Percentiles rank a stretch among this genome's conserved stretches.
Conservation (phyloP, 1,139 yeast species). For the Magnusiomyces sp. region DNA sequence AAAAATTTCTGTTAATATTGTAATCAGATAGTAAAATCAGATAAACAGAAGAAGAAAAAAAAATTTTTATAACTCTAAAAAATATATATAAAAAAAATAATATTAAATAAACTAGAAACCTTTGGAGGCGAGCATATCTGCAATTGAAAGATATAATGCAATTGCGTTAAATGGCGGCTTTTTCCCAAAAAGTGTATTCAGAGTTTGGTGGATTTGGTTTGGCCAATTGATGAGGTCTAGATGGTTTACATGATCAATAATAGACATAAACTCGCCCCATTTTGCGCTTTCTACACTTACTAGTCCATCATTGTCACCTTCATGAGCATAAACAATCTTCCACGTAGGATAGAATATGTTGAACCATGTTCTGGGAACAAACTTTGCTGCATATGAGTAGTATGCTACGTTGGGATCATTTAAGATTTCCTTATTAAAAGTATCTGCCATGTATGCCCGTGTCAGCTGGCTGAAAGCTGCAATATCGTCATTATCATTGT, state of each 20-base stretch:
- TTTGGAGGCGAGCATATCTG: slow-evolving; percentile 55
- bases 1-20: too few species aligned
- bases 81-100: not conserved
- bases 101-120: slow-evolving; percentile 43
- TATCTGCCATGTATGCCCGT: slow-evolving; percentile 39
- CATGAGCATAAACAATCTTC: slow-evolving; percentile 41
- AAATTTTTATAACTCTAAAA: not conserved
- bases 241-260: slow-evolving; percentile 73
- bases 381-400: slow-evolving; percentile 76
- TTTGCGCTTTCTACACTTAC: slow-evolving; percentile 69
- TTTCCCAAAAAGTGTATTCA: slow-evolving; percentile 19
- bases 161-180: slow-evolving; percentile 57
- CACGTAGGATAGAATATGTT: slow-evolving; percentile 58
- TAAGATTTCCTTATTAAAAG: slow-evolving; percentile 45
- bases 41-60: too few species aligned
- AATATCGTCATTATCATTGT: slow-evolving; percentile 17
- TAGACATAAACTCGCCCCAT: slow-evolving; percentile 82
- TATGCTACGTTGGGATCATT: slow-evolving; percentile 60
- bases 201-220: slow-evolving; percentile 41
- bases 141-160: slow-evolving; percentile 66
- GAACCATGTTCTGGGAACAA: slow-evolving; percentile 48
- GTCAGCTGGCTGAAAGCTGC: slow-evolving; percentile 39
- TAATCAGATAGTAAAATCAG: too few species aligned
- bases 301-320: slow-evolving; percentile 72
- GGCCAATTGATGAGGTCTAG: slow-evolving; percentile 81